A percentile compares a stretch with the other conserved stretches of the same genome.
phyloP scores from a whole-genome alignment of 805 yeast species.

The Candida boleticola region DNA sequence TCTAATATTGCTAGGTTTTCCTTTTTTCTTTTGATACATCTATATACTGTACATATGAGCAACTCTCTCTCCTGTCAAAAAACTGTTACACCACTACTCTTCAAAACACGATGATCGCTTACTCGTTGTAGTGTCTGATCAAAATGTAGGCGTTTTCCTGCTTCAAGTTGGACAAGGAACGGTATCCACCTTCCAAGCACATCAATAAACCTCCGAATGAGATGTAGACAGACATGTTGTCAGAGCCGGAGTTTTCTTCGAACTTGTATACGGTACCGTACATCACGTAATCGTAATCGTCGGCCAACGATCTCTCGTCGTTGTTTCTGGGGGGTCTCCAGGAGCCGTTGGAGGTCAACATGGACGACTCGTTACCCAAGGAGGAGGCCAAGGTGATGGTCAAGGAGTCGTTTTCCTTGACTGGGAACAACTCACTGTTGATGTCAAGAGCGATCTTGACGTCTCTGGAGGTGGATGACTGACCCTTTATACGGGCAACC shows the following conservation, averaged over 20 bases:
- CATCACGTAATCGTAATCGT: slow-evolving; percentile 98
- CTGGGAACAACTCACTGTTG: slow-evolving; percentile 90
- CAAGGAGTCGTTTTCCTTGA: slow-evolving; percentile 68
- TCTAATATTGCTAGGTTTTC: too few relatives aligned
- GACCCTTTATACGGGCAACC: slow-evolving; percentile 84
- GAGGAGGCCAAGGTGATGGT: slow-evolving; percentile 85
- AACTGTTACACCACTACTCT: not conserved
- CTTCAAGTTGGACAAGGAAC: slow-evolving; percentile 82
- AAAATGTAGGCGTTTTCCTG: slow-evolving; percentile 92
- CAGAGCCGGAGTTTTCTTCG: slow-evolving; percentile 72
- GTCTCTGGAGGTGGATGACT: slow-evolving; percentile 77
- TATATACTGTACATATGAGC: not conserved
- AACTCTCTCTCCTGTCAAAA: too few relatives aligned
- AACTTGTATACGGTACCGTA: slow-evolving; percentile 96
- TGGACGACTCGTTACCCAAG: slow-evolving; percentile 48
- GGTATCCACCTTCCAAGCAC: slow-evolving; percentile 93
- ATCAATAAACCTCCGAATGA: slow-evolving; percentile 94
- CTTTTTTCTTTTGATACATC: slow-evolving; percentile 1
- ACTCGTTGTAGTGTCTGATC: slow-evolving; percentile 65
- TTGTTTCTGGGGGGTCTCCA: slow-evolving; percentile 79
- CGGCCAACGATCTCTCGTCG: slow-evolving; percentile 84
- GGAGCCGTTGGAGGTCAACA: slow-evolving; percentile 53
- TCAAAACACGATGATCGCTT: not conserved
- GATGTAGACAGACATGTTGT: slow-evolving; percentile 80
- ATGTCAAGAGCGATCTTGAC: slow-evolving; percentile 84